Base-by-base conservation (phyloP, 228 moss, liverwort and hornwort species). In the Sphagnum magellanicum region DNA sequence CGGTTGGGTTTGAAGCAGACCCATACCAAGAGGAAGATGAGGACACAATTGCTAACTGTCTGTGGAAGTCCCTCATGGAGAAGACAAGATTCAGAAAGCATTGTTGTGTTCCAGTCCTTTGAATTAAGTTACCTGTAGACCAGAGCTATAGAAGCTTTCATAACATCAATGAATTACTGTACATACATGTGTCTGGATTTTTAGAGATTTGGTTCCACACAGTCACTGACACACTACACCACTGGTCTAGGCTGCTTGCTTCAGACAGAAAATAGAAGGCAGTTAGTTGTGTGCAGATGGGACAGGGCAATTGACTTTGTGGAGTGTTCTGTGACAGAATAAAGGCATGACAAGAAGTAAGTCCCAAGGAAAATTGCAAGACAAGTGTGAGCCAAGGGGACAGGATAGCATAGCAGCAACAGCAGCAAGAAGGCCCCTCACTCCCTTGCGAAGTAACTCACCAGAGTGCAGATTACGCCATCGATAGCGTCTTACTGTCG, bases 391-490 rank as follows among this genome's bases (percentile, higher is more conserved):
- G 49, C 73, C 63, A 62, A 67, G 51, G 47, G 74, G 51, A 63
- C 63, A 73, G 49, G 75, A 78, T 48, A 55, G 53, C 62, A 4
- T 70, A 16, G 73, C 64, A 71, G 77, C 69, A 74, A 77, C 66
- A 79, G 75, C 80, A 77, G 80, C 80, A 73, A 79, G 71, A 73
- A 80, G 70, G 60, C 64, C 77, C 59, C 52, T 77, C 49, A 52
- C 75, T 77, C 77, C 77, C 63, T 67, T 80, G 75, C 84, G 79
- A 77, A 73, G 32, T 72, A 70, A 71, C 68, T 84, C 70, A 70
- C 68, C 80, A 71, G 67, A 73, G 12, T 32, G 72, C 59, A 66
- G 66, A 71, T 71, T n/a, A 70, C 49, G 51, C 73, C 52, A 61
- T 77, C 60, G 69, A 75, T 80, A 75, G 71, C 50, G 63, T 67